Evolutionary conservation across 2,329 filamentous ascomycete species (phyloP).

Genomic region (Trichoderma sp.): DNA sequence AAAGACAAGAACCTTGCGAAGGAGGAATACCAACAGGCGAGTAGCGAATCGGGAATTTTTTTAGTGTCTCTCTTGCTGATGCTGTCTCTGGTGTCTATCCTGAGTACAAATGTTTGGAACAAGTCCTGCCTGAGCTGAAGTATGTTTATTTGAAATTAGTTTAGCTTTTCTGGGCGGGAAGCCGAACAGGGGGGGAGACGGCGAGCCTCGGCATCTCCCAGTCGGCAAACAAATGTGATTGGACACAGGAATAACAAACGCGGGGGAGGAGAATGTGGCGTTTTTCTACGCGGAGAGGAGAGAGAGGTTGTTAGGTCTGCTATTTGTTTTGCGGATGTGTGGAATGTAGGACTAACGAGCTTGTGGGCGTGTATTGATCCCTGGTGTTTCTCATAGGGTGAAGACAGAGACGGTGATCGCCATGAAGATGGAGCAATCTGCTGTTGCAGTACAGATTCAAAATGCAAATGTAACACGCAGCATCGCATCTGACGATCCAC

Average conservation of each 20-base stretch:
- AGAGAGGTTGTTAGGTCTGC: not conserved
- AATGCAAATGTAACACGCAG: not conserved
- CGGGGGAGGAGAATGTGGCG: not conserved
- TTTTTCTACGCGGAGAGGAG: not conserved
- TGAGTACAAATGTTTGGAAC: not conserved
- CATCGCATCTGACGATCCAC: not conserved
- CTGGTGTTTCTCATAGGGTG: not conserved
- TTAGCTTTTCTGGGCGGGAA: not conserved
- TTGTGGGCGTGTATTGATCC: not conserved
- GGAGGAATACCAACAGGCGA: not conserved
- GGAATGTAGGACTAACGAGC: not conserved
- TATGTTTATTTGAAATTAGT: not conserved
- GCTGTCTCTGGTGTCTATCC: not conserved
- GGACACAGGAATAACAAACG: not conserved
- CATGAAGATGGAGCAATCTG: not conserved
- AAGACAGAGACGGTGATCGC: not conserved
- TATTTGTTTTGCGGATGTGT: not conserved
- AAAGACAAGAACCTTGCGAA: not conserved
- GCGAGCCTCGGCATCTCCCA: slow-evolving; percentile 15
- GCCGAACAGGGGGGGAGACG: not conserved
- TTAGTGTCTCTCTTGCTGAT: not conserved
- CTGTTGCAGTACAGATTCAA: not conserved
- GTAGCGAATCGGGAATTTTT: not conserved
- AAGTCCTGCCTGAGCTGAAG: not conserved
- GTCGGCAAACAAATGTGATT: not conserved